Percentiles rank a stretch among this genome's conserved stretches.
These are phyloP conservation scores for Xylariaceae sp. DNA, from an alignment of 2,329 filamentous ascomycete genomes.

Conservation along the genomic window DNA sequence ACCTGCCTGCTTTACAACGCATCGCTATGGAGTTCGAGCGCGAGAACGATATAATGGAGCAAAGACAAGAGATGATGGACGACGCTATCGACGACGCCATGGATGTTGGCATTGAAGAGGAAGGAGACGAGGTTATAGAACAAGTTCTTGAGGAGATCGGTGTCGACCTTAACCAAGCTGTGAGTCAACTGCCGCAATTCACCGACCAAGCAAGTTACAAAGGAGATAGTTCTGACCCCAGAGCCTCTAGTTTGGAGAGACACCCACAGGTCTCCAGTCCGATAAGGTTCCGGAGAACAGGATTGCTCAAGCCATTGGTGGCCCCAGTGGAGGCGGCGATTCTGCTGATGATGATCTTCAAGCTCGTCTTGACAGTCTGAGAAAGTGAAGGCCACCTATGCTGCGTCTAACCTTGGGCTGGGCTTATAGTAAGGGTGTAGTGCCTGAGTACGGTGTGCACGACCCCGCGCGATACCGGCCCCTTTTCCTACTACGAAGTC, in stretches of 20 bases:
- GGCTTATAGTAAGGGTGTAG: background rate
- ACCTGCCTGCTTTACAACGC: conserved; percentile 86
- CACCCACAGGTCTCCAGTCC: conserved; percentile 76
- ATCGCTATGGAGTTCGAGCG: conserved; percentile 99
- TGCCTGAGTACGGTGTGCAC: background rate
- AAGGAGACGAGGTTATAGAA: conserved; percentile 94
- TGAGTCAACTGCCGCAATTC: conserved; percentile 44
- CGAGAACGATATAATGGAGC: conserved; percentile 99
- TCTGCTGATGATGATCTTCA: conserved; percentile 88
- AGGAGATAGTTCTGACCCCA: conserved; percentile 26
- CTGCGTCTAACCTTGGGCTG: background rate
- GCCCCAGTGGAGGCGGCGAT: conserved; percentile 50
- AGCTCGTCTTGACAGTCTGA: conserved; percentile 82
- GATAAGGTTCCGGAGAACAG: conserved; percentile 65
- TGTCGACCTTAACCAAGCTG: conserved; percentile 82
- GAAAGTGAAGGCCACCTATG: conserved; percentile 40
- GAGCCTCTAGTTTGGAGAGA: conserved; percentile 72
- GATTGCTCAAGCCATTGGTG: conserved; percentile 82
- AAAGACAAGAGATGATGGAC: conserved; percentile 99
- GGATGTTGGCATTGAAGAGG: conserved; percentile 83
- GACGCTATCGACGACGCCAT: conserved; percentile 97
- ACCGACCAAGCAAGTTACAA: background rate
- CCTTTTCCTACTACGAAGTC: too few species aligned
- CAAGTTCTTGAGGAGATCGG: conserved; percentile 96
- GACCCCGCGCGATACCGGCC: too few species aligned